These are phyloP conservation scores for Candida alai DNA, from an alignment of 805 yeast genomes.

Conservation along the genomic window DNA sequence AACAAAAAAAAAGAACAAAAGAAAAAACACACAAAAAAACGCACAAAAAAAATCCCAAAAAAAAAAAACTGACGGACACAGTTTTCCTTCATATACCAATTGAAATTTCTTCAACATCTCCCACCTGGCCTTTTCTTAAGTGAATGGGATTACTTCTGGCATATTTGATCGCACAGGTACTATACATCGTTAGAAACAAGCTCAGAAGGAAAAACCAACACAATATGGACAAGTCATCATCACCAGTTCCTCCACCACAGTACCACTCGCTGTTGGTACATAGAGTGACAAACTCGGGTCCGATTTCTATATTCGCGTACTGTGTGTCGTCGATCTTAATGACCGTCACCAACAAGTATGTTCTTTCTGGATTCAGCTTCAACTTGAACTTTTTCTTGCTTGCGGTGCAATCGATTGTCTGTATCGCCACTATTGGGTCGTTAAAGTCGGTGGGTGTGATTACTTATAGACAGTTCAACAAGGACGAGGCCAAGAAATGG, in stretches of 20 bases:
- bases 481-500: constrained; percentile 92
- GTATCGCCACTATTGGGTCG: constrained; percentile 68
- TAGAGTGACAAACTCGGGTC: constrained; percentile 48
- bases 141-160: constrained; percentile 41
- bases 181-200: constrained; percentile 28
- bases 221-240: constrained; percentile 32
- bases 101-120: constrained; percentile 2
- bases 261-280: constrained; percentile 1
- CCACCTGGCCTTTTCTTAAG: constrained; percentile 1
- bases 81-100: neutral
- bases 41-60: constrained; percentile 1
- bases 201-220: constrained; percentile 4
- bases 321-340: constrained; percentile 92
- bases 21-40: constrained; percentile 2
- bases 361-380: constrained; percentile 68
- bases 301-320: constrained; percentile 73
- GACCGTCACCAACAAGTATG: constrained; percentile 97
- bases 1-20: constrained; percentile 2
- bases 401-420: constrained; percentile 85
- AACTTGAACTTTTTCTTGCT: constrained; percentile 84
- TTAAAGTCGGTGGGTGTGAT: constrained; percentile 73
- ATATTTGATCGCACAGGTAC: constrained; percentile 32
- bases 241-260: constrained; percentile 17
- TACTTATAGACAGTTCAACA: constrained; percentile 81
- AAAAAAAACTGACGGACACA: neutral